Base-by-base conservation (phyloP, 805 yeast genomes). In the Blastobotrys mokoenaii region DNA sequence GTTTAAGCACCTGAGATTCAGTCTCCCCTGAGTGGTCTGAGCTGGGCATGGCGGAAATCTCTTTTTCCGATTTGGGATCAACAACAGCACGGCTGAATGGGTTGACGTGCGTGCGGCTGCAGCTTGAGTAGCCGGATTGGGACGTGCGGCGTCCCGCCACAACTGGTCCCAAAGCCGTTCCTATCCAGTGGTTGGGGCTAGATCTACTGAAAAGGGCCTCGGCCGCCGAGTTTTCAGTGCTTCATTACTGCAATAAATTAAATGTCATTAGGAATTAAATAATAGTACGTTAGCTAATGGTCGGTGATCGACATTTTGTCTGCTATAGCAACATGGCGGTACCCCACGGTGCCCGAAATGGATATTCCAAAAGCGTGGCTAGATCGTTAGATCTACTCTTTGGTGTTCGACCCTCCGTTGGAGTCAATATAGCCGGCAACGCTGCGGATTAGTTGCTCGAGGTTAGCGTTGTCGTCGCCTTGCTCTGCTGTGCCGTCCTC, bases 361-460 rank as follows among this genome's bases (percentile, higher is more conserved):
- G 36, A 27, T 12, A 9, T n/a, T 31, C 15, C 10, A 14, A 10
- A 14, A 31, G 34, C 12, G 15, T 31, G 34, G 15, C 34, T 14
- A 31, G 27, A 27, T 5, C 35, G 43, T 5, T 11, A 10, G 10
- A 14, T 31, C 34, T 11, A 11, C 15, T 31, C 34, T 12, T 31
- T 20, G 7, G 27, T 22, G 7, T 22, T 22, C 7, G 8, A 8
- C 27, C 7, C 27, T 22, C 27, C 27, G 27, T 31, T 50, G 48
- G 48, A 50, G 43, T 50, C 51, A 46, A 58, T 58, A 36, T 51
- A 58, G 30, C 54, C 59, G 29, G 59, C 61, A 14, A 58, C 61
- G 33, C 55, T 56, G 44, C 57, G 60, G 18, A 58, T 44, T 33
- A 57, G 49, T 36, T 49, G 50, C 48, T 56, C 58, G 17, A 58